These are phyloP conservation scores for Lizonia empirigonia DNA, from an alignment of 2,329 filamentous ascomycete genomes.

Conservation along the genomic window DNA sequence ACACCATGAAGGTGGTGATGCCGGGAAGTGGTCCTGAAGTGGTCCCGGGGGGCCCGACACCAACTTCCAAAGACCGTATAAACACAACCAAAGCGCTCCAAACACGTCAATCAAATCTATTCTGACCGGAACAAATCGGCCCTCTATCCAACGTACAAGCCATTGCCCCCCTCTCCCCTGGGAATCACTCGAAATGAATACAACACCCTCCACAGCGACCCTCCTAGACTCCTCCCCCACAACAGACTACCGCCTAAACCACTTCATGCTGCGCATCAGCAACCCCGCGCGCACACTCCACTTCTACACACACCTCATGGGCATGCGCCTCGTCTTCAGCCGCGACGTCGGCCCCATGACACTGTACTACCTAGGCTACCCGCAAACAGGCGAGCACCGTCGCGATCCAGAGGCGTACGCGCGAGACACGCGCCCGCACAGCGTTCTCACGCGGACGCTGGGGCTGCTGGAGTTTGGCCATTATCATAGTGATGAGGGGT, in stretches of 20 bases:
- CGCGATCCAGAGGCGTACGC: not conserved
- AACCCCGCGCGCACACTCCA: constrained; percentile 32
- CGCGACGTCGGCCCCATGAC: constrained; percentile 44
- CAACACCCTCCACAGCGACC: not conserved
- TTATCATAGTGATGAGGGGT: not conserved
- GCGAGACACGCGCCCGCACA: not conserved
- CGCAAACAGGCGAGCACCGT: not conserved
- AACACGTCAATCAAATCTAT: not conserved
- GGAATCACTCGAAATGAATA: not conserved
- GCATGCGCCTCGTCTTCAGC: constrained; percentile 43
- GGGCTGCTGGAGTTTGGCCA: not conserved
- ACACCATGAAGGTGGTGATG: too few relatives aligned
- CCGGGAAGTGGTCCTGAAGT: too few relatives aligned
- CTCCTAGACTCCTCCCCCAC: not conserved
- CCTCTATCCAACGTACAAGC: not conserved
- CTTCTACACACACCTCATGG: constrained; percentile 45
- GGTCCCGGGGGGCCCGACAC: not conserved
- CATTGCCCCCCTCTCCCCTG: not conserved
- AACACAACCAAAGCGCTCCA: not conserved
- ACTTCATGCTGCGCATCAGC: constrained; percentile 44
- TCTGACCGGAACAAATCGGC: not conserved
- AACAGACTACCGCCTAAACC: constrained; percentile 35
- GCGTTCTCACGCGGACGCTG: not conserved
- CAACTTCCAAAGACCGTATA: not conserved
- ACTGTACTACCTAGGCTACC: constrained; percentile 39